These are phyloP conservation scores for Thalassiosira livingstoniorum DNA, from an alignment of 352 stramenopile genomes.

Conservation along the genomic window DNA sequence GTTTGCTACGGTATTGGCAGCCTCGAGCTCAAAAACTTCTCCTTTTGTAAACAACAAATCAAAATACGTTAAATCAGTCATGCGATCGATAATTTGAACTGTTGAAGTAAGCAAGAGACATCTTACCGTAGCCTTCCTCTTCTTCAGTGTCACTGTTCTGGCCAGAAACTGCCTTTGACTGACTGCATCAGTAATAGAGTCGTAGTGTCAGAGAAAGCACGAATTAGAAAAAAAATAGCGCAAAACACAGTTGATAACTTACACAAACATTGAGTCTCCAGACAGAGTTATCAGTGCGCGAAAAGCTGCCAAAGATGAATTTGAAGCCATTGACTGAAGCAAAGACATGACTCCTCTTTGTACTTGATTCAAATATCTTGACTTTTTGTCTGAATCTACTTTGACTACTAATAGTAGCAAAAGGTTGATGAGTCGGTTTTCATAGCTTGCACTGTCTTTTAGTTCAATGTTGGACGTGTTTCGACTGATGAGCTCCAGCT, in stretches of 20 bases:
- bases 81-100: neutral
- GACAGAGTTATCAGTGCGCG: constrained; percentile 64
- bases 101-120: neutral
- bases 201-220: neutral
- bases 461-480: too few species aligned
- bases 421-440: constrained; percentile 75
- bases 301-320: constrained; percentile 76
- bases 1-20: constrained; percentile 56
- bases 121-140: neutral
- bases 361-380: constrained; percentile 81
- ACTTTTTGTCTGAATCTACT: constrained; percentile 52
- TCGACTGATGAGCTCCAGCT: too few species aligned
- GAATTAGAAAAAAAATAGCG: constrained; percentile 4
- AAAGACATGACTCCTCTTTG: constrained; percentile 78
- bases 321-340: constrained; percentile 73
- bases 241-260: constrained; percentile 30
- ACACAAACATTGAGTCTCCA: constrained; percentile 66
- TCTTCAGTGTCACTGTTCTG: neutral
- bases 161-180: neutral
- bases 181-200: constrained; percentile 9
- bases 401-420: constrained; percentile 64
- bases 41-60: constrained; percentile 22
- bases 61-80: neutral
- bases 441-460: constrained; percentile 59
- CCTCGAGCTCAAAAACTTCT: constrained; percentile 65